A percentile compares a stretch with the other conserved stretches of the same genome.
These are phyloP conservation scores for Taphrina pruni DNA, from an alignment of 1,139 yeast genomes.

Conservation along the genomic window DNA sequence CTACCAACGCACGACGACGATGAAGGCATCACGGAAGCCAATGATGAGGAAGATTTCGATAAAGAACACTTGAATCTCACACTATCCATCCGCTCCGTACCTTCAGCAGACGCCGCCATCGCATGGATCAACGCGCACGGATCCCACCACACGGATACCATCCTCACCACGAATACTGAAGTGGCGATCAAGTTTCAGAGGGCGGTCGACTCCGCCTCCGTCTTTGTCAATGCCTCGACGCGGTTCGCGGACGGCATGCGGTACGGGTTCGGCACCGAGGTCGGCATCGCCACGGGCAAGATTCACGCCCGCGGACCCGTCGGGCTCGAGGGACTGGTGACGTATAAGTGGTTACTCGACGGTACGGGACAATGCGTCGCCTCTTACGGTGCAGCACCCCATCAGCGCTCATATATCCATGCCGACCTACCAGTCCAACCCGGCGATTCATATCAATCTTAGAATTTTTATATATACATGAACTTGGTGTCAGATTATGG, in stretches of 20 bases:
- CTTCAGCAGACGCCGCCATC: conserved; percentile 70
- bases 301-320: conserved; percentile 99
- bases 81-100: conserved; percentile 71
- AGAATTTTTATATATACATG: not conserved
- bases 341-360: conserved; percentile 67
- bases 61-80: conserved; percentile 84
- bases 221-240: conserved; percentile 97
- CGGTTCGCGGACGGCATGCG: conserved; percentile 98
- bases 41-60: conserved; percentile 68
- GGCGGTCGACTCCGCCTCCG: conserved; percentile 93
- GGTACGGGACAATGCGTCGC: conserved; percentile 35
- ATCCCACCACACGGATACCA: conserved; percentile 94
- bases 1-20: not conserved
- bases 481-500: not conserved
- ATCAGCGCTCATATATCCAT: not conserved
- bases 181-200: conserved; percentile 77
- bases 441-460: not conserved
- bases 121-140: conserved; percentile 86
- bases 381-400: conserved; percentile 19
- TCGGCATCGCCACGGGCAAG: conserved; percentile 94
- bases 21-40: conserved; percentile 46
- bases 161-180: conserved; percentile 73
- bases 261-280: conserved; percentile 98
- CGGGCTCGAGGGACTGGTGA: conserved; percentile 93
- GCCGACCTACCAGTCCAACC: not conserved